Evolutionary conservation across 2,329 filamentous ascomycete genomes (phyloP).

Genomic region (Thelonectria rubi): DNA sequence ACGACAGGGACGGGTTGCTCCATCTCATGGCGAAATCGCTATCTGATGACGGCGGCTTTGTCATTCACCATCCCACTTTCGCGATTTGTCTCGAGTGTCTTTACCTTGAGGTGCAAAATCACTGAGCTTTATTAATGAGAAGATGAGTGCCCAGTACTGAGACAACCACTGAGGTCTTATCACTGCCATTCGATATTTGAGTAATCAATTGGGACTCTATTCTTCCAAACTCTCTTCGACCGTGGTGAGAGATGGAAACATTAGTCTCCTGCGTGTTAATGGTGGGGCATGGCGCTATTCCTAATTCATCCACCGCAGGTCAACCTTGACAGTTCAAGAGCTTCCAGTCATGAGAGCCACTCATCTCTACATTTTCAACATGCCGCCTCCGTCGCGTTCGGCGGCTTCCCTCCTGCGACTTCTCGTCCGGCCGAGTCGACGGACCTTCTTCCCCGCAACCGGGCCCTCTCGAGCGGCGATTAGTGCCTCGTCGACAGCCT

Average conservation of each 20-base stretch:
- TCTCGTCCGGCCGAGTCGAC: constrained; percentile 27
- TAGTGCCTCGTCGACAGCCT: constrained; percentile 10
- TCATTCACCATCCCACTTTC: constrained; percentile 29
- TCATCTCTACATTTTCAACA: constrained; percentile 26
- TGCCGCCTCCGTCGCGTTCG: constrained; percentile 40
- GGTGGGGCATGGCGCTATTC: background rate
- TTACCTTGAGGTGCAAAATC: background rate
- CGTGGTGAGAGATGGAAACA: background rate
- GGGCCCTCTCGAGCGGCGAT: constrained; percentile 15
- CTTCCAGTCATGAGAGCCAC: constrained; percentile 17
- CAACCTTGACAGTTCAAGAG: constrained; percentile 20
- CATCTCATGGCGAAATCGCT: constrained; percentile 12
- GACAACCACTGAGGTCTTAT: too few relatives aligned
- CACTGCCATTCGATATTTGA: too few relatives aligned
- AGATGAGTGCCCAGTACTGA: too few relatives aligned
- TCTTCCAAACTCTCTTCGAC: too few relatives aligned
- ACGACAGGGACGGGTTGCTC: background rate
- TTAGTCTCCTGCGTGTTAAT: background rate
- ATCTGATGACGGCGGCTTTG: constrained; percentile 26
- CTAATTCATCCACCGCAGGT: constrained; percentile 5
- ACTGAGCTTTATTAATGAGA: too few relatives aligned
- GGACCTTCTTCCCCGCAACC: constrained; percentile 12
- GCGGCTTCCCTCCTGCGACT: constrained; percentile 35
- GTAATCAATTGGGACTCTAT: too few relatives aligned
- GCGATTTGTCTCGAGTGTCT: constrained; percentile 8